phyloP scores from a whole-genome alignment of 805 yeast genomes.

The Yarrowia osloensis region DNA sequence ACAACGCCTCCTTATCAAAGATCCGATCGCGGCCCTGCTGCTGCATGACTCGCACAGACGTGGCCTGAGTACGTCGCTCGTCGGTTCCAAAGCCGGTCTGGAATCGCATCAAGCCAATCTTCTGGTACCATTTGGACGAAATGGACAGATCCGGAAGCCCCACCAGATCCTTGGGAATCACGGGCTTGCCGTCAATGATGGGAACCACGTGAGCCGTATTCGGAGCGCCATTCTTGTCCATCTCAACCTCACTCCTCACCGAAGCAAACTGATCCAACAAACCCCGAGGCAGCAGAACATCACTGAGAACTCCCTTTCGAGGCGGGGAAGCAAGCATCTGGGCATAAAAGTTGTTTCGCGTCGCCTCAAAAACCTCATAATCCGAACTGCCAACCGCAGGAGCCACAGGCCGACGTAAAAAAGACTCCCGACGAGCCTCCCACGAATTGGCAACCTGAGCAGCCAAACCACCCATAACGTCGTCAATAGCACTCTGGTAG shows the following conservation, averaged over 20 bases:
- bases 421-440: neutral
- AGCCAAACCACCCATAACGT: neutral
- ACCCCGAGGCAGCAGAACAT: neutral
- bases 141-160: neutral
- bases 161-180: neutral
- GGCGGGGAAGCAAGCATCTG: neutral
- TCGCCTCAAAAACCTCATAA: neutral
- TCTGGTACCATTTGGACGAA: neutral
- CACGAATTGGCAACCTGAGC: neutral
- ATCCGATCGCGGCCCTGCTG: neutral
- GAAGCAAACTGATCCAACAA: neutral
- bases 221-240: neutral
- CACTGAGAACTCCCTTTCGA: neutral
- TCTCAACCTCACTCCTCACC: neutral
- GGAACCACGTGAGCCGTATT: neutral
- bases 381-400: neutral
- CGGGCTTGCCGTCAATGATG: neutral
- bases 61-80: neutral
- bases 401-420: neutral
- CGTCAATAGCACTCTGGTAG: neutral
- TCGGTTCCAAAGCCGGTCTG: neutral
- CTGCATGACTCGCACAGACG: neutral
- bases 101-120: neutral
- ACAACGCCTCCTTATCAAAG: neutral
- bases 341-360: neutral